Percentiles rank a stretch among this genome's conserved stretches.
These are phyloP conservation scores for Metroxylon sagu DNA, from an alignment of 176 grass and related monocot genomes.

Conservation along the genomic window DNA sequence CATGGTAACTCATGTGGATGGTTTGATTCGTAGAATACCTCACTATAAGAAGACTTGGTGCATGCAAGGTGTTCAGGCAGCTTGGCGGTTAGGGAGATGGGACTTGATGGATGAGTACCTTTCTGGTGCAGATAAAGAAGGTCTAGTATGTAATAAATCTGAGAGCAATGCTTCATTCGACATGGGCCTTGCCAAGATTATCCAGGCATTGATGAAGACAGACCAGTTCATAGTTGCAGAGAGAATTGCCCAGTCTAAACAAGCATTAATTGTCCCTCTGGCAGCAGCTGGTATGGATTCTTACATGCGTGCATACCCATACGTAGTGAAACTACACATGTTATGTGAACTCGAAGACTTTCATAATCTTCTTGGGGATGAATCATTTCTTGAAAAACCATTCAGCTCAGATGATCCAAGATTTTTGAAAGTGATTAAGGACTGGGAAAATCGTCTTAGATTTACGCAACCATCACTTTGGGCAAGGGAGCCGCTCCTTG, in stretches of 20 bases:
- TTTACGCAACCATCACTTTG: slow-evolving; percentile 86
- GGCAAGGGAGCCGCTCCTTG: slow-evolving; percentile 92
- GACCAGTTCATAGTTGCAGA: slow-evolving; percentile 71
- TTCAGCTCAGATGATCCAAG: slow-evolving; percentile 54
- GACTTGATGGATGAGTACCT: slow-evolving; percentile 95
- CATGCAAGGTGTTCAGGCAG: slow-evolving; percentile 93
- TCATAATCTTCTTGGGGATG: slow-evolving; percentile 56
- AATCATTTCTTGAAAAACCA: slow-evolving; percentile 68
- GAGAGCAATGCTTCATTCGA: slow-evolving; percentile 89
- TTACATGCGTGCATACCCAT: slow-evolving; percentile 96
- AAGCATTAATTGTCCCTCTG: slow-evolving; percentile 75
- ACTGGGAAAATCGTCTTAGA: slow-evolving; percentile 92
- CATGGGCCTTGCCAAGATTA: slow-evolving; percentile 93
- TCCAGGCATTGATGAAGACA: slow-evolving; percentile 94
- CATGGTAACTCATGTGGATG: slow-evolving; percentile 95
- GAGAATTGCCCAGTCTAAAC: slow-evolving; percentile 77
- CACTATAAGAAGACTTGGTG: slow-evolving; percentile 84
- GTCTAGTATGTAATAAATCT: slow-evolving; percentile 31
- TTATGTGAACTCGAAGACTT: slow-evolving; percentile 86
- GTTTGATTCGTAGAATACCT: slow-evolving; percentile 66
- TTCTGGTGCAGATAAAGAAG: slow-evolving; percentile 54
- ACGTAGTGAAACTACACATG: slow-evolving; percentile 95
- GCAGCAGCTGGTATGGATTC: slow-evolving; percentile 98
- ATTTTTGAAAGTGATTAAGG: slow-evolving; percentile 62
- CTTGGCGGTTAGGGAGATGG: slow-evolving; percentile 93